Base-by-base conservation (phyloP, 2,329 filamentous ascomycete genomes). In the Zasmidium citrigriseum region DNA sequence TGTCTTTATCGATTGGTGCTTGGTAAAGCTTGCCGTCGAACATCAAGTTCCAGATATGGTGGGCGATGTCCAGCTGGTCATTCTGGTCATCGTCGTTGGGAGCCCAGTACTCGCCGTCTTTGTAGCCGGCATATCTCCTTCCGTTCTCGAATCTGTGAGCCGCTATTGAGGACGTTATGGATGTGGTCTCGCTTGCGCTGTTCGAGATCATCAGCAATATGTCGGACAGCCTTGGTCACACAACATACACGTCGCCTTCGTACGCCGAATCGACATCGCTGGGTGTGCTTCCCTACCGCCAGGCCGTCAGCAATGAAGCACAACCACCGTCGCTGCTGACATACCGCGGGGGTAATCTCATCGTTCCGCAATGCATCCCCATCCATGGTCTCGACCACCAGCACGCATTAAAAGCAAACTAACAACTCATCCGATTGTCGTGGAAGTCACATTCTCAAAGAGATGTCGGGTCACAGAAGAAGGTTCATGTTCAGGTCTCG, bases 51-150 rank as follows among this genome's bases (percentile, higher is more conserved):
- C 69, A 75, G 60, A 79, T 69, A 67, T 75, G 72, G 63, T 79
- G 77, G 10, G 77, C 76, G 51, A 81, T 71, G 63, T 78, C 77
- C 52, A 77, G 68, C 12, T 66, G 64, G 47, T 66, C 66, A 24
- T 65, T 61, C 25, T 66, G 57, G 41, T 65, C 58, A 7, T 59
- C 60, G 46, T 69, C 75, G 70, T 63, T 80, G 71, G 52, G 76
- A 73, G 14, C 74, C 73, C 59, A 64, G 52, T 66, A 66, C 24
- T 60, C 60, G 38, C 67, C 69, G 22, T 70, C 68, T 16, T 41
- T 49, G 46, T 58, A 71, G 11, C 68, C 64, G 61, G 71, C 67
- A 47, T 73, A 73, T n/a, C 69, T 63, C 22, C 72, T 64, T 7
- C 71, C 72, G 59, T 74, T 70, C 55, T 73, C 72, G 38, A 57